Base-by-base conservation (phyloP, 108 stramenopile genomes). In the Conticribra guillardii region DNA sequence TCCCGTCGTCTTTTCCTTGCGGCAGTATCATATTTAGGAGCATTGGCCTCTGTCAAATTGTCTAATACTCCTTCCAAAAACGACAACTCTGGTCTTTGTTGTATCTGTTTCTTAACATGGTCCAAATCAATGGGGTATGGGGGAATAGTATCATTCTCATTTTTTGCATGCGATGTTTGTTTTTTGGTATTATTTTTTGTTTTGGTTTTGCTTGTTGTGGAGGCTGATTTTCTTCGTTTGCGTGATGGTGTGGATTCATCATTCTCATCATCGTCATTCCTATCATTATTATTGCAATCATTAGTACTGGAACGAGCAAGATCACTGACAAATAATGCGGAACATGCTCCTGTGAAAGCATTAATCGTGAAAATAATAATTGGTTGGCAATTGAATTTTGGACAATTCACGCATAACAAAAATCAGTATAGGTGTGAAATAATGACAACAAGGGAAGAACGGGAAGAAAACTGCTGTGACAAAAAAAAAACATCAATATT, bases 321-420 rank as follows among this genome's bases (percentile, higher is more conserved):
- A 54, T 71, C 70, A 29, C 33, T 29, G 3, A 71, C 62, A 37
- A 71, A 71, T 18, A 71, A 53, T 50, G 70, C 48, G 2, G 70
- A 71, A 33, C 70, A 71, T n/a, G 51, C 62, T 19, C 37, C 37
- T 41, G 37, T 9, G 11, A n/a, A n/a, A n/a, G n/a, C n/a, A n/a
- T n/a, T n/a, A n/a, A n/a, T n/a, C n/a, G n/a, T n/a, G n/a, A n/a
- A n/a, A n/a, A n/a, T n/a, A n/a, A n/a, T n/a, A n/a, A n/a, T n/a
- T n/a, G n/a, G n/a, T n/a, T n/a, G n/a, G n/a, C n/a, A n/a, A n/a
- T n/a, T n/a, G n/a, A n/a, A n/a, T n/a, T n/a, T n/a, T n/a, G n/a
- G n/a, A n/a, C n/a, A n/a, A n/a, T n/a, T n/a, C n/a, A 41, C 37
- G 37, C 8, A 9, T 11, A 41, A 41, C 5, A 9, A 41, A 41